Base-by-base conservation (phyloP, 345 rosid species). In the Pseudoturritis turrita region DNA sequence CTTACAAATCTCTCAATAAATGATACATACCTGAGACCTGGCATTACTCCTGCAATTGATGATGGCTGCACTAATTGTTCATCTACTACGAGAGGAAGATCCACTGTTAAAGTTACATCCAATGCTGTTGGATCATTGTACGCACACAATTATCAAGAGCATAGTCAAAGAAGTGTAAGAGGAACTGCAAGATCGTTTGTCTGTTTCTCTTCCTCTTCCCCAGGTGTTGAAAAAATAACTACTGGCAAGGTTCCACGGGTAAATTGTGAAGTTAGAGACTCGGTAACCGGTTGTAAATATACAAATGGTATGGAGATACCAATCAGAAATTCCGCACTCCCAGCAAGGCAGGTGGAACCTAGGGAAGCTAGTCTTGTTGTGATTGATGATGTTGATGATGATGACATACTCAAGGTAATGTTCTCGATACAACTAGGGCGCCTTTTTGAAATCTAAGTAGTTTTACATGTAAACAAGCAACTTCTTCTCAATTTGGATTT, bases 301-400 rank as follows among this genome's bases (percentile, higher is more conserved):
- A n/a, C 67, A 53, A 75, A 72, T 25, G 76, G 43, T 33, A 74
- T 59, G 40, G 68, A 75, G 58, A 71, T 53, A 62, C 56, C 68
- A 56, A 45, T 45, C 33, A 55, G 75, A 73, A 81, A 74, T 70
- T 74, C 75, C 2, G 60, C 36, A 62, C 25, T 43, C 35, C 68
- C 58, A 68, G 50, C 63, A 13, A 85, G 79, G 45, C 64, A 17
- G 53, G 73, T 72, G 51, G 79, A 70, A 36, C 65, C 74, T 47
- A 55, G 43, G 31, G 79, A 79, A 70, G 74, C 73, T 79, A 73
- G 77, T 65, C 46, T 77, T 75, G 83, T 79, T 81, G 86, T 74
- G 65, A 77, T 88, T 41, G 91, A 87, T 45, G 95, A 90, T 14
- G 96, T 83, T 44, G 89, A 87, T 45, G 96, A 90, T 14, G 96